Base-by-base conservation (phyloP, 1,284 basidiomycete species). In the Apiotrichum siamense region DNA sequence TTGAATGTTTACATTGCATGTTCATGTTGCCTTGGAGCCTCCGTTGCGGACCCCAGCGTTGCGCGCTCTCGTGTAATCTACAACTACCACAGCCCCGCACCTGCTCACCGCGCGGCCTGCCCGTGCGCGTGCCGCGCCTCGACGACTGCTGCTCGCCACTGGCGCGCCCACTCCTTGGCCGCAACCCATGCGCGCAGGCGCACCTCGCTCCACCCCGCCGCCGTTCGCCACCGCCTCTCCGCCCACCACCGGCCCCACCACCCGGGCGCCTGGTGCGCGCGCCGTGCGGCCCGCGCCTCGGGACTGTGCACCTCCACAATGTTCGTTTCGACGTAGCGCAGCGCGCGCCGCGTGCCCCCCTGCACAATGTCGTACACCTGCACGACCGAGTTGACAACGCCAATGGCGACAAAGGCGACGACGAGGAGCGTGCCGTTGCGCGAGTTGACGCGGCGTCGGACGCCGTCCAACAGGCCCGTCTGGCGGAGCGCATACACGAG, bases 251-350 rank as follows among this genome's bases (percentile, higher is more conserved):
- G 29, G 13, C 44, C 35, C 43, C 44, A 31, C 56, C 56, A 58
- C 1, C 40, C 37, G 21, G 37, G 35, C 3, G 10, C 36, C 5
- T 21, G 15, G 51, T 43, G 13, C 26, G 50, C 20, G 27, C n/a
- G 20, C 25, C 10, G 4, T 6, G 11, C 4, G 11, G 32, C 42
- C 13, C 59, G 50, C 23, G 32, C 49, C 21, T 68, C 62, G 17
- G 63, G 61, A 4, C 65, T 60, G 41, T 68, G 67, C 21, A 68
- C 66, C 47, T 70, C 68, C 21, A 70, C 50, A 9, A 72, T 69
- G 55, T 67, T 64, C 23, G 66, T 67, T 52, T 72, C 70, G 24
- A 70, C 60, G 25, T 63, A 67, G n/a, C 54, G 44, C 38, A 72
- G 52, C n/a, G 61, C 26, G 23, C 54, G 32, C 13, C 52, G 53